These are phyloP conservation scores for Tetrastigma voinierianum DNA, from an alignment of 164 flowering plant genomes.

Conservation along the genomic window DNA sequence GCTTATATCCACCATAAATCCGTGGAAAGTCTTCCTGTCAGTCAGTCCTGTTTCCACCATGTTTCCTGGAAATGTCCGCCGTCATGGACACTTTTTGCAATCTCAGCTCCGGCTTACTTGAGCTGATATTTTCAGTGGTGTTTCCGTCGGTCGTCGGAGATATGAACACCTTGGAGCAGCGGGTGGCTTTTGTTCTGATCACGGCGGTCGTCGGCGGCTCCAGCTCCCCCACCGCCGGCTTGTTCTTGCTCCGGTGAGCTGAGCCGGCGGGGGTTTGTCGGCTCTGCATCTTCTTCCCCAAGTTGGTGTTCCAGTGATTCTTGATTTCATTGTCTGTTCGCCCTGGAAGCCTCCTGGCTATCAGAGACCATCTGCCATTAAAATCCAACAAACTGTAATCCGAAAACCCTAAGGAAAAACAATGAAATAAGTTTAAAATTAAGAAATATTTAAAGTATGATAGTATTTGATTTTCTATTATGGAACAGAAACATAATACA, in stretches of 20 bases:
- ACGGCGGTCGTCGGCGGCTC: too few relatives aligned
- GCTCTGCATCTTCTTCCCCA: slow-evolving; percentile 20
- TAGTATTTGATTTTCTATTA: too few relatives aligned
- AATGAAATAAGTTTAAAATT: not conserved
- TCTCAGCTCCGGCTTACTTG: not conserved
- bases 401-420: not conserved
- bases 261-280: not conserved
- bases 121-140: not conserved
- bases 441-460: not conserved
- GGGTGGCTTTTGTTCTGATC: not conserved
- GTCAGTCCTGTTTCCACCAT: not conserved
- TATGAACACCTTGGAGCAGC: not conserved
- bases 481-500: too few relatives aligned
- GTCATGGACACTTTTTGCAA: too few relatives aligned
- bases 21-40: not conserved
- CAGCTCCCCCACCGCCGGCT: too few relatives aligned
- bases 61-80: too few relatives aligned
- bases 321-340: slow-evolving; percentile 46
- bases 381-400: not conserved
- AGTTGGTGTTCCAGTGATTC: slow-evolving; percentile 39
- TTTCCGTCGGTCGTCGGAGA: not conserved
- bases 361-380: slow-evolving; percentile 38
- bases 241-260: not conserved
- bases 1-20: slow-evolving; percentile 9
- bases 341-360: slow-evolving; percentile 44